Percentiles rank a stretch among this genome's conserved stretches.
These are phyloP conservation scores for Aspergillus hancockii DNA, from an alignment of 495 filamentous ascomycete species.

Conservation along the genomic window DNA sequence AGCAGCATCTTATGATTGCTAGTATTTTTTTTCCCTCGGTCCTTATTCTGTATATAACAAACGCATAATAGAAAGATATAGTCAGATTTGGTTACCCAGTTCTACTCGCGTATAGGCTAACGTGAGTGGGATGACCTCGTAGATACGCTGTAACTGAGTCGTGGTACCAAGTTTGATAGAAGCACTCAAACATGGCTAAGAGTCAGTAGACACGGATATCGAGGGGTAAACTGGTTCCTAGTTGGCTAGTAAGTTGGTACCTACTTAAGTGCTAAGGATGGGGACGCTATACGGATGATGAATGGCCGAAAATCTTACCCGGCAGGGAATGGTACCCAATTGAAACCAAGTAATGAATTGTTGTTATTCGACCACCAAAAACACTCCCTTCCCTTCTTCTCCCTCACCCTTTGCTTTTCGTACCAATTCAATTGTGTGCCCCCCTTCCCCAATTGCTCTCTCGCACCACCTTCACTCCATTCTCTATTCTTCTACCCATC, in stretches of 20 bases:
- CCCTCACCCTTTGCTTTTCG: conserved; percentile 15
- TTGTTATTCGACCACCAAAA: conserved; percentile 11
- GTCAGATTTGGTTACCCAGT: too few relatives aligned
- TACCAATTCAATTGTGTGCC: conserved; percentile 5
- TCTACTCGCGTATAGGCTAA: too few relatives aligned
- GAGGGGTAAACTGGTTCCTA: background rate
- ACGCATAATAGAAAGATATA: background rate
- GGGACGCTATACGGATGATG: background rate
- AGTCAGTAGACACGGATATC: too few relatives aligned
- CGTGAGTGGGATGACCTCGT: too few relatives aligned
- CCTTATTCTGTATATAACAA: background rate
- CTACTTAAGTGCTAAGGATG: background rate
- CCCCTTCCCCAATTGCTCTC: conserved; percentile 22
- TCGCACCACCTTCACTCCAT: background rate
- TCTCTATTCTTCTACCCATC: conserved; percentile 8
- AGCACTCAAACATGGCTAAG: too few relatives aligned
- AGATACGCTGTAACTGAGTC: too few relatives aligned
- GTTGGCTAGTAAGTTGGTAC: too few relatives aligned
- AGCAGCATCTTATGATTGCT: background rate
- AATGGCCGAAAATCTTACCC: conserved; percentile 2
- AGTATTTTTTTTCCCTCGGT: background rate
- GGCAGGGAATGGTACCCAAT: background rate
- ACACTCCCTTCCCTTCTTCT: conserved; percentile 27
- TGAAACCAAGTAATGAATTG: background rate
- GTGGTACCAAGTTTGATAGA: too few relatives aligned